Evolutionary conservation across 192 early-diverging fungal genomes (phyloP), one percentile per base, ranked within the genome.

Genomic region (Hyaloraphidium curvatum): DNA sequence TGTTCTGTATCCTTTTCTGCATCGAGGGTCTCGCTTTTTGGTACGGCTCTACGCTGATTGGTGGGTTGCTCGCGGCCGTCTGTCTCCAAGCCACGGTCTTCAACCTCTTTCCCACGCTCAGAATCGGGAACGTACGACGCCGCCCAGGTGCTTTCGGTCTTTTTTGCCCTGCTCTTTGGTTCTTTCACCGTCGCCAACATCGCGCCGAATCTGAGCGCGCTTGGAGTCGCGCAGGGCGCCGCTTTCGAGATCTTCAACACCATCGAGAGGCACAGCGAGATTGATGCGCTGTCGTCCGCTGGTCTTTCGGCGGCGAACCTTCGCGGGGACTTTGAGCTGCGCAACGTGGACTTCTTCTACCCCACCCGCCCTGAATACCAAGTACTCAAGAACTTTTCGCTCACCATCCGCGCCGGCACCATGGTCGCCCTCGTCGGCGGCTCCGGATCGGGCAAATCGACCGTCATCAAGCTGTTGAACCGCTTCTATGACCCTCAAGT

Each of bases 381-480:
- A 9, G 78, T 97, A 40, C 65, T 97, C 52, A 75, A 81, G 25
- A 66, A 75, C 35, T 64, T 97, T 31, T 73, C 57, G 57, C 66
- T 96, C 23, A 74, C 56, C 22, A 74, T 91, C 39, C 50, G 64
- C 28, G 71, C 84, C 2, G 90, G 92, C 17, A 67, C 77, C 59
- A 85, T 78, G 7, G 80, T 91, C n/a, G 91, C 88, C 19, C 70
- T 95, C 53, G 91, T 92, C 5, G 91, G 91, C 39, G 72, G 69
- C 50, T 84, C 82, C 3, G 92, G 92, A 7, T 77, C 75, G 53
- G 85, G 85, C 39, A 91, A 91, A n/a, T 83, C 80, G 13, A 95
- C 89, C 23, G 81, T 81, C 57, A 75, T 90, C 5, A 69, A 76
- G 35, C 69, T 94, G 39, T 48, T 94, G 17, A 76, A 88, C 63